Evolutionary conservation across 495 filamentous ascomycete genomes (phyloP).

Genomic region (Penicillium tannophilum): DNA sequence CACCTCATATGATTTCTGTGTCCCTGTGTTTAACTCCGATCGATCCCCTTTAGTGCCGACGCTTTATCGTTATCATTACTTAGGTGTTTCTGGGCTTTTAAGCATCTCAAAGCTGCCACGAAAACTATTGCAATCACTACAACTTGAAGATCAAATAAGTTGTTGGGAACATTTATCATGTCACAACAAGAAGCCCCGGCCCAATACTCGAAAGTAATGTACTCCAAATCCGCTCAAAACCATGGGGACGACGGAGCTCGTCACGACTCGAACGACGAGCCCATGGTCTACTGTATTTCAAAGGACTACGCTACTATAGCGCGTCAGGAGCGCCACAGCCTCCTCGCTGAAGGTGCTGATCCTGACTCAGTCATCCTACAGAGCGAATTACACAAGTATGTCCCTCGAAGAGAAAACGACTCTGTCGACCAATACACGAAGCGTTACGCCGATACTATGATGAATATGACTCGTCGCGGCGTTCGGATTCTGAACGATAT

Average conservation of each 20-base stretch:
- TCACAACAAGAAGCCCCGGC: constrained; percentile 9
- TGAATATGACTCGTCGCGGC: constrained; percentile 10
- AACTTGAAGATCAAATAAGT: not conserved
- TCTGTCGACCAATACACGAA: constrained; percentile 5
- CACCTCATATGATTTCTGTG: not conserved
- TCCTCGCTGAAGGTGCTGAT: constrained; percentile 7
- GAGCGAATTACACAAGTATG: constrained; percentile 10
- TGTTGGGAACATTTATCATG: constrained; percentile 8
- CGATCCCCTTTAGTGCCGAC: not conserved
- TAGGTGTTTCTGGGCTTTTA: not conserved
- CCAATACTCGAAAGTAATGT: constrained; percentile 7
- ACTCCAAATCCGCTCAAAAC: constrained; percentile 10
- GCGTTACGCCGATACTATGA: constrained; percentile 12
- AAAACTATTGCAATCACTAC: not conserved
- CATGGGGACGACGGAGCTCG: constrained; percentile 6
- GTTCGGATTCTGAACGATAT: constrained; percentile 8
- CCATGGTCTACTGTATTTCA: constrained; percentile 11
- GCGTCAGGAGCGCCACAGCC: constrained; percentile 7
- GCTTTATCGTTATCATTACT: not conserved
- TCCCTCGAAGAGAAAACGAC: constrained; percentile 9
- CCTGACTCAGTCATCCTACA: constrained; percentile 10
- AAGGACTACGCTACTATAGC: constrained; percentile 9
- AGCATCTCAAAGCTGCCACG: not conserved
- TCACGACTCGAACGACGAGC: constrained; percentile 13
- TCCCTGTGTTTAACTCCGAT: not conserved